Evolutionary conservation across 257 asterid species (phyloP).

Genomic region (Haberlea rhodopensis): DNA sequence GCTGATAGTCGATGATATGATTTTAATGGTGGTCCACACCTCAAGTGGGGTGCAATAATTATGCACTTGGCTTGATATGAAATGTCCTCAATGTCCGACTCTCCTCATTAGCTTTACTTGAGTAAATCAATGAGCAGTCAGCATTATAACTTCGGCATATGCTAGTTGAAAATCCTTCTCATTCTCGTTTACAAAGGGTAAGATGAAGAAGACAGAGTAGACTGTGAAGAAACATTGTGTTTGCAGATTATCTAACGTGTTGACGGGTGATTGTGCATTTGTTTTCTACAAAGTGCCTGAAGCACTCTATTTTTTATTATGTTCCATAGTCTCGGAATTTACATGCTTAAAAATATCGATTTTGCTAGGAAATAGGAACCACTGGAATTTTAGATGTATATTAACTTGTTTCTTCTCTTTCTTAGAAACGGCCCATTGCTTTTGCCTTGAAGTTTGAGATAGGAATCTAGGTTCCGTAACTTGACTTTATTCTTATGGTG

Average conservation of each 20-base stretch:
- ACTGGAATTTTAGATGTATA: neutral
- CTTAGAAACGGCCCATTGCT: constrained; percentile 8
- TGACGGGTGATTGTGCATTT: constrained; percentile 10
- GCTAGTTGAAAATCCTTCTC: constrained; percentile 8
- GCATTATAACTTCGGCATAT: neutral
- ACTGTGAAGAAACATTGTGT: constrained; percentile 21
- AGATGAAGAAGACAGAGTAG: constrained; percentile 14
- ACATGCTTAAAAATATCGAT: neutral
- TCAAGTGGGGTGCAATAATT: constrained; percentile 2
- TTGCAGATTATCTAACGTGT: neutral
- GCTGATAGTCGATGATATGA: constrained; percentile 6
- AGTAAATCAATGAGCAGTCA: constrained; percentile 5
- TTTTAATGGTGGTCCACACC: constrained; percentile 9
- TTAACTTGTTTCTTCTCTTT: constrained; percentile 12
- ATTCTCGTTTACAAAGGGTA: neutral
- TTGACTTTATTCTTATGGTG: neutral
- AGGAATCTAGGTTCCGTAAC: constrained; percentile 2
- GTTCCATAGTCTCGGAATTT: constrained; percentile 9
- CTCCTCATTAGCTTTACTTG: constrained; percentile 2
- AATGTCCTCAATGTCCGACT: constrained; percentile 3
- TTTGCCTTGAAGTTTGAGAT: constrained; percentile 1
- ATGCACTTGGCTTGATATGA: constrained; percentile 12
- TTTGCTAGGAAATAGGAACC: neutral
- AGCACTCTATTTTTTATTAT: neutral
- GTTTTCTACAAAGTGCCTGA: neutral